Evolutionary conservation across 2,329 filamentous ascomycete genomes (phyloP).

Genomic region (Botrytis fabae): DNA sequence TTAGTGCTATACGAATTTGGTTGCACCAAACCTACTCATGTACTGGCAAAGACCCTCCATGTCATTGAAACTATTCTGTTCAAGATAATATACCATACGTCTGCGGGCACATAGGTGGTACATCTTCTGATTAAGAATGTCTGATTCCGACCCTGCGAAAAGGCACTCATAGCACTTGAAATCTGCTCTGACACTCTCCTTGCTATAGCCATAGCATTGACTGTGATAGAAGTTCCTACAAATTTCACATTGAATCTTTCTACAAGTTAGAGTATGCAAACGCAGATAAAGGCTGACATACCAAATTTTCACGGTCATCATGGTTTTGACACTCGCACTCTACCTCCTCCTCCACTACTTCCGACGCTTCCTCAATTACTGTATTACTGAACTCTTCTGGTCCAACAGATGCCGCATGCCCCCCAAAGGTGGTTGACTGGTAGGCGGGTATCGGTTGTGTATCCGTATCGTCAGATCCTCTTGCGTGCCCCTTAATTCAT

Average conservation of each 20-base stretch:
- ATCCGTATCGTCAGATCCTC: neutral
- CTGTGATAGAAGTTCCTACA: constrained; percentile 30
- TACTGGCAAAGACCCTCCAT: constrained; percentile 24
- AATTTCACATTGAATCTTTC: constrained; percentile 30
- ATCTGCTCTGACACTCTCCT: neutral
- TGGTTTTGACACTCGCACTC: neutral
- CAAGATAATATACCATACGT: constrained; percentile 28
- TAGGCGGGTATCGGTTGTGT: neutral
- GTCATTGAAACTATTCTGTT: constrained; percentile 17
- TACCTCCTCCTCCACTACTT: neutral
- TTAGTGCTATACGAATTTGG: neutral
- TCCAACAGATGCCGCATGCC: neutral
- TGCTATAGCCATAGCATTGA: constrained; percentile 34
- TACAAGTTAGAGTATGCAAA: neutral
- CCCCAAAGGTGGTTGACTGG: neutral
- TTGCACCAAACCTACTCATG: neutral
- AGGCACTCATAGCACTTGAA: constrained; percentile 32
- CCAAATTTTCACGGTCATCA: constrained; percentile 15
- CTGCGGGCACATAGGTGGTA: constrained; percentile 24
- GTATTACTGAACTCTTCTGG: neutral
- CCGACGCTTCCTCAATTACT: neutral
- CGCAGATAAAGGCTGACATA: neutral
- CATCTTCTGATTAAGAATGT: constrained; percentile 18
- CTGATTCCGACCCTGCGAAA: constrained; percentile 11
- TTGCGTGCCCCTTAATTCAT: neutral